Evolutionary conservation across 2,329 filamentous ascomycete species (phyloP), one percentile per base, ranked within the genome.

Genomic region (Arthrobotrys conoides): DNA sequence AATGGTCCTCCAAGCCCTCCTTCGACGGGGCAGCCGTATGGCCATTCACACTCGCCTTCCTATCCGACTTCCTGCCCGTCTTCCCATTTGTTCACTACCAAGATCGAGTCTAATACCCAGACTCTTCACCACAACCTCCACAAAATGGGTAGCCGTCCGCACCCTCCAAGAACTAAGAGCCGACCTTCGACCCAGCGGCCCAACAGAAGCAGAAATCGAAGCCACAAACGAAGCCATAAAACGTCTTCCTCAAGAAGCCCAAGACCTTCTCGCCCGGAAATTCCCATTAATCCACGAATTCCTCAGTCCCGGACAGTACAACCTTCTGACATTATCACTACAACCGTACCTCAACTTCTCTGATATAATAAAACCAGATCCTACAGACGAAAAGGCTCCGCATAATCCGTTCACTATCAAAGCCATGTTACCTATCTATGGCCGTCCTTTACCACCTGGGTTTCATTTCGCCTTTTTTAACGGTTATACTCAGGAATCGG

Each of bases 391-490:
- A 80, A 71, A 70, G 82, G 82, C 41, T 76, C 80, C 57, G 83
- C 68, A 79, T 27, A 76, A 80, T 20, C 80, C 51, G 61, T 81
- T 79, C 80, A 82, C 82, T 82, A 80, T 81, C 82, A 63, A 79
- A 82, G 44, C 85, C 83, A 80, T 85, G 83, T 44, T 83, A 83
- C 73, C 81, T 77, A 71, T 49, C 55, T 71, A 79, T 69, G 51
- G 82, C 79, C 64, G 57, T 48, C 24, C 24, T 9, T 78, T 84
- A 16, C 90, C 91, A 0, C 87, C 89, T 33, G 92, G 91, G 41
- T 91, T 96, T 83, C 94, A 97, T 84, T 87, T 97, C 41, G 90
- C 95, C 80, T 96, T 96, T 86, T 97, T 97, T 85, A 93, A 94
- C 76, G 88, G 92, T 10, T 88, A 90, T 80, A 86, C 91, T 18